phyloP scores from a whole-genome alignment of 345 rosid genomes.

The Rhizophora mangle region DNA sequence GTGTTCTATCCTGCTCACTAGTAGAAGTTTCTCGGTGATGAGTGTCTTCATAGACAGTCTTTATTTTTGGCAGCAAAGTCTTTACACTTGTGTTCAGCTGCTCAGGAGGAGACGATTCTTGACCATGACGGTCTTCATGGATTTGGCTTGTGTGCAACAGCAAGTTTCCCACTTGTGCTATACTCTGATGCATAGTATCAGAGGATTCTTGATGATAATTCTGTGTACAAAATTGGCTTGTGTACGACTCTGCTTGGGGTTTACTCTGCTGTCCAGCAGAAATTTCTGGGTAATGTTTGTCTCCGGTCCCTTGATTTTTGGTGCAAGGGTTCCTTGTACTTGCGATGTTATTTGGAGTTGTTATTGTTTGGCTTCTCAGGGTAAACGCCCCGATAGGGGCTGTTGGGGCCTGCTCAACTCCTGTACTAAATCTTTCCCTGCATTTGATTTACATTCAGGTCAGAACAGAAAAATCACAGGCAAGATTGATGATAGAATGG shows the following conservation, averaged over 20 bases:
- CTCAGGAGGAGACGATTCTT: not conserved
- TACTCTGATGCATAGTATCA: not conserved
- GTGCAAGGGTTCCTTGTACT: slow-evolving; percentile 20
- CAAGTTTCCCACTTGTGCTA: not conserved
- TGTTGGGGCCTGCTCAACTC: slow-evolving; percentile 23
- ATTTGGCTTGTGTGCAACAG: slow-evolving; percentile 5
- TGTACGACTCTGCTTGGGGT: not conserved
- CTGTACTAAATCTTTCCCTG: slow-evolving; percentile 51
- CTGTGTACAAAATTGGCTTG: not conserved
- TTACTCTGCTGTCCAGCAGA: slow-evolving; percentile 7
- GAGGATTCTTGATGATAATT: not conserved
- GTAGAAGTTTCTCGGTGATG: slow-evolving; percentile 8
- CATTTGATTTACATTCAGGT: slow-evolving; percentile 6
- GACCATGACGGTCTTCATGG: not conserved
- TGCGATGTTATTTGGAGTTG: slow-evolving; percentile 1
- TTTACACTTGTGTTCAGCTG: not conserved
- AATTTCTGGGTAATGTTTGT: not conserved
- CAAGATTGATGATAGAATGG: too few species aligned
- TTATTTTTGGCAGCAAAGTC: not conserved
- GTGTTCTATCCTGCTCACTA: not conserved
- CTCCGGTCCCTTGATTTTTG: slow-evolving; percentile 5
- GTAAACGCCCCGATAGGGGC: slow-evolving; percentile 12
- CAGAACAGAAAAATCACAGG: not conserved
- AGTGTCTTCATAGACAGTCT: slow-evolving; percentile 9
- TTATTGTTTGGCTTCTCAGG: slow-evolving; percentile 5